These are phyloP conservation scores for Xylona heveae DNA, from an alignment of 495 filamentous ascomycete genomes.

Conservation along the genomic window DNA sequence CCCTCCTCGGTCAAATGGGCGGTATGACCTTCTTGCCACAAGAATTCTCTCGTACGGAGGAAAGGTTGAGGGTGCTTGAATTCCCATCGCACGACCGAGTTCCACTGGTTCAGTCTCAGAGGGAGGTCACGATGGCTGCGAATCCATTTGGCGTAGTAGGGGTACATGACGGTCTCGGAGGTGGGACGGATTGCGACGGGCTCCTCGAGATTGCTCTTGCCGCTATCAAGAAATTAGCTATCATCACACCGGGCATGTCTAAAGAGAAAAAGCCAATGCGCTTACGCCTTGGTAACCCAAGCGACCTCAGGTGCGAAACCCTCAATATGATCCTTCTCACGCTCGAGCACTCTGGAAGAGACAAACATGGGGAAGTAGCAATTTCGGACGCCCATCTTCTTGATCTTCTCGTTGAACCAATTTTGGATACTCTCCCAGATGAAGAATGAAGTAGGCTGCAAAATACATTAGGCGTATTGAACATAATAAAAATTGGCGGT, in stretches of 20 bases:
- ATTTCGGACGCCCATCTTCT: constrained; percentile 78
- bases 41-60: constrained; percentile 76
- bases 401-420: constrained; percentile 76
- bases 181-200: constrained; percentile 93
- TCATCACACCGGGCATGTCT: constrained; percentile 6
- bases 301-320: constrained; percentile 95
- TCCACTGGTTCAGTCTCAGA: constrained; percentile 90
- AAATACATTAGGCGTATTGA: constrained; percentile 3
- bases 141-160: constrained; percentile 94
- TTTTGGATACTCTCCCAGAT: constrained; percentile 82
- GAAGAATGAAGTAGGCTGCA: constrained; percentile 48
- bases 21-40: constrained; percentile 98
- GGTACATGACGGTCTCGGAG: constrained; percentile 85
- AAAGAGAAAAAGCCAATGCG: too few species aligned
- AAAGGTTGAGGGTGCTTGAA: constrained; percentile 96
- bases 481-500: too few species aligned
- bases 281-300: constrained; percentile 92
- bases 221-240: constrained; percentile 27
- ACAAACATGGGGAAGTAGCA: constrained; percentile 93
- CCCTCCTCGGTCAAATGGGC: constrained; percentile 64
- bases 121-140: constrained; percentile 84
- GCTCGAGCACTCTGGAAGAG: constrained; percentile 69
- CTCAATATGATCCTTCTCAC: constrained; percentile 92
- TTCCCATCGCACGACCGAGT: constrained; percentile 94
- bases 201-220: constrained; percentile 77